These are phyloP conservation scores for Cutaneotrichosporon dermatis DNA, from an alignment of 1,284 basidiomycete genomes.

Conservation along the genomic window DNA sequence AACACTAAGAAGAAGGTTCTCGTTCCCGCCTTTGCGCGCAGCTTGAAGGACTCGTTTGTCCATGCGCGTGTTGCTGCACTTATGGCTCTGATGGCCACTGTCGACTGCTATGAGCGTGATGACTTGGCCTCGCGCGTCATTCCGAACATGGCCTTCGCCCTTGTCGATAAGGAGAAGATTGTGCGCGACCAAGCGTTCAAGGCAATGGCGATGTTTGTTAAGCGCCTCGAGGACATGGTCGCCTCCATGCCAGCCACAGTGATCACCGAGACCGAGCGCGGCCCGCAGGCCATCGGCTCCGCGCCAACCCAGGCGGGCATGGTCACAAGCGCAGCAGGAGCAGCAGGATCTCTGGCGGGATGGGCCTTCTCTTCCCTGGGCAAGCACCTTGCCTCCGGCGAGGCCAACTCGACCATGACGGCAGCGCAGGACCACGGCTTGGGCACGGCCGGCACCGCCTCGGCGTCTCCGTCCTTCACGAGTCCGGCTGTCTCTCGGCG, in stretches of 20 bases:
- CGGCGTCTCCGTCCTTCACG: neutral
- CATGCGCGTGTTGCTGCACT: constrained; percentile 91
- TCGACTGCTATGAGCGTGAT: constrained; percentile 81
- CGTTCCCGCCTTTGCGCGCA: constrained; percentile 87
- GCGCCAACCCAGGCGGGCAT: constrained; percentile 51
- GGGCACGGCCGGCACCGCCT: neutral
- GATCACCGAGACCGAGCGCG: constrained; percentile 44
- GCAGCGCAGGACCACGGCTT: constrained; percentile 22
- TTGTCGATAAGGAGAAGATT: constrained; percentile 87
- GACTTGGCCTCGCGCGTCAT: constrained; percentile 87
- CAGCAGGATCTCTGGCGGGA: constrained; percentile 81
- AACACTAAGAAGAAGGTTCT: constrained; percentile 93
- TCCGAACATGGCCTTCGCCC: constrained; percentile 70
- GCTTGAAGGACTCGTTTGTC: constrained; percentile 85
- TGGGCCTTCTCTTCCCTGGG: constrained; percentile 88
- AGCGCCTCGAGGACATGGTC: constrained; percentile 72
- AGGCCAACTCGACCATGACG: constrained; percentile 64
- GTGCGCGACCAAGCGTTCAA: constrained; percentile 94
- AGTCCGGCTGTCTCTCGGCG: constrained; percentile 23
- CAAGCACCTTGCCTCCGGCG: constrained; percentile 69
- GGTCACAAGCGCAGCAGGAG: constrained; percentile 79
- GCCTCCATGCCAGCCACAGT: constrained; percentile 73
- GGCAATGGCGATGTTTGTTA: constrained; percentile 77
- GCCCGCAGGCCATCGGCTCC: neutral
- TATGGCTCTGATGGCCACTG: constrained; percentile 93